Percentiles rank a stretch among this genome's conserved stretches.
Evolutionary conservation across 2,329 filamentous ascomycete species (phyloP).

Genomic region (Verticillium klebahnii): DNA sequence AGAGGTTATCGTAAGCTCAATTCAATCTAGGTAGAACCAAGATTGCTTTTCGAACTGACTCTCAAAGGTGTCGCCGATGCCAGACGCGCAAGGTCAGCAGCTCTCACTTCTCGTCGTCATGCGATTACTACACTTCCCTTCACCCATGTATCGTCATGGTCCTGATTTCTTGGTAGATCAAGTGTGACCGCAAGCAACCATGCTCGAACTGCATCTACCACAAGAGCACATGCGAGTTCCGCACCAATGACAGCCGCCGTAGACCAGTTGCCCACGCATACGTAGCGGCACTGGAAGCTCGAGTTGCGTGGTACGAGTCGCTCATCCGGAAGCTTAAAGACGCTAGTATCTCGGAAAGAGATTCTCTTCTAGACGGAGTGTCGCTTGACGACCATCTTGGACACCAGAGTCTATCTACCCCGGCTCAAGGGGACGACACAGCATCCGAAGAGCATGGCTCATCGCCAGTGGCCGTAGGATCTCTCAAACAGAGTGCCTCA

Average conservation of each 20-base stretch:
- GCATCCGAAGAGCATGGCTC: slow-evolving; percentile 1
- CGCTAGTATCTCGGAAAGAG: slow-evolving; percentile 19
- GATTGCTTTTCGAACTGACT: no score
- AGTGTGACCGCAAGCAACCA: slow-evolving; percentile 13
- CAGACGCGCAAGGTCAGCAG: no score
- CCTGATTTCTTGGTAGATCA: slow-evolving; percentile 8
- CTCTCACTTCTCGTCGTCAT: background rate
- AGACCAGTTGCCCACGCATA: slow-evolving; percentile 17
- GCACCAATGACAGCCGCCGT: slow-evolving; percentile 12
- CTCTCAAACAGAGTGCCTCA: background rate
- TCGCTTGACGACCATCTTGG: slow-evolving; percentile 21
- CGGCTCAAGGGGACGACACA: background rate
- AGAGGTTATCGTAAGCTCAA: no score
- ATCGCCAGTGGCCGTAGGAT: background rate
- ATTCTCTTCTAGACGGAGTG: slow-evolving; percentile 25
- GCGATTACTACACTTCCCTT: no score
- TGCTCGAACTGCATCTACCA: slow-evolving; percentile 12
- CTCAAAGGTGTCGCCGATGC: no score
- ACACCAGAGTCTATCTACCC: background rate
- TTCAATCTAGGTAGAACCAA: no score
- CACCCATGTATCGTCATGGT: no score
- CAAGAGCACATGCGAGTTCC: slow-evolving; percentile 11
- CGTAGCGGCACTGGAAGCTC: slow-evolving; percentile 20
- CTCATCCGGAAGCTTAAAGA: slow-evolving; percentile 23
- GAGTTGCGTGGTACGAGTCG: slow-evolving; percentile 18